phyloP scores from a whole-genome alignment of 1,284 basidiomycete genomes.

The Marasmius fiardii region DNA sequence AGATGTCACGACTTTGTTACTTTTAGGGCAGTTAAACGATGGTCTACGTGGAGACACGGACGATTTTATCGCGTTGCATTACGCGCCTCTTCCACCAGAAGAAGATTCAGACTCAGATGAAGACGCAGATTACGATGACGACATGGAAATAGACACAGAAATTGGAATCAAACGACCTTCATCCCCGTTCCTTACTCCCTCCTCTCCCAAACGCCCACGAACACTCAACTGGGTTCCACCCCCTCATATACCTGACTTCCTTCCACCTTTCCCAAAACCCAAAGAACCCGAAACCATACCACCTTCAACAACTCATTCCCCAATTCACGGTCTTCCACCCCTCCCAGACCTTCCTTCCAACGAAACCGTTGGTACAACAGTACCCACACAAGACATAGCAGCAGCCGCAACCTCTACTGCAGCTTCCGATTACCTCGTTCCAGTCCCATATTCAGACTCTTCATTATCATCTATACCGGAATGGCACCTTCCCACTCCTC shows the following conservation, averaged over 20 bases:
- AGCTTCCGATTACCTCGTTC: constrained; percentile 62
- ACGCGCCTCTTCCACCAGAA: constrained; percentile 35
- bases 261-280: constrained; percentile 67
- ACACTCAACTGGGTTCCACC: constrained; percentile 56
- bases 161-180: constrained; percentile 36
- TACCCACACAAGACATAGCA: constrained; percentile 34
- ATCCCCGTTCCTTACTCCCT: constrained; percentile 53
- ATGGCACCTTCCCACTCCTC: constrained; percentile 62
- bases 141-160: constrained; percentile 16
- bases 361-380: constrained; percentile 15
- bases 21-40: constrained; percentile 55
- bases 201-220: constrained; percentile 51
- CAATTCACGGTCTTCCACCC: constrained; percentile 18
- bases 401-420: constrained; percentile 41
- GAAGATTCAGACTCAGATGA: constrained; percentile 37
- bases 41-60: constrained; percentile 53
- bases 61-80: constrained; percentile 53
- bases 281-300: constrained; percentile 30
- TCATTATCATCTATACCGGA: constrained; percentile 55
- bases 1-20: constrained; percentile 11
- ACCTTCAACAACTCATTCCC: constrained; percentile 28
- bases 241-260: constrained; percentile 57
- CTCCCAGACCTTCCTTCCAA: constrained; percentile 25
- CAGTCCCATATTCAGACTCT: constrained; percentile 68
- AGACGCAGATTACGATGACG: constrained; percentile 24